These are phyloP conservation scores for Acacia melanoxylon DNA, from an alignment of 306 rosid species.

Conservation along the genomic window DNA sequence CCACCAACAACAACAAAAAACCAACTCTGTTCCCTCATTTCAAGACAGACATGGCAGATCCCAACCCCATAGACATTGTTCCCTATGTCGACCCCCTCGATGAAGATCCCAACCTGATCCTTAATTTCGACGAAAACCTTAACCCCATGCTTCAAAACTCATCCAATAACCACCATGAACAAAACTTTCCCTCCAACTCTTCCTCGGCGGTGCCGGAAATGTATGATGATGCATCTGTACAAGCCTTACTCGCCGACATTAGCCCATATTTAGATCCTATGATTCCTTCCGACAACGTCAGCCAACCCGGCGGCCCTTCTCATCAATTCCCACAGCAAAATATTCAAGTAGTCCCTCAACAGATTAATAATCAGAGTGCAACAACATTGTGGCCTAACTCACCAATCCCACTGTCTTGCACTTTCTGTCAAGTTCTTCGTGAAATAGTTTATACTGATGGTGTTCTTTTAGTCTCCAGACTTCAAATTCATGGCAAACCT, in stretches of 20 bases:
- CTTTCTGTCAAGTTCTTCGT: conserved; percentile 65
- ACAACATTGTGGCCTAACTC: conserved; percentile 35
- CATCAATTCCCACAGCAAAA: not conserved
- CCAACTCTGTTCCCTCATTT: no score
- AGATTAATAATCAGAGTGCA: not conserved
- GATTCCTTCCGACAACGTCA: not conserved
- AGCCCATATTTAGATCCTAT: not conserved
- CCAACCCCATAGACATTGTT: conserved; percentile 24
- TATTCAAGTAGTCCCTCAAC: not conserved
- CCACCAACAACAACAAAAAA: no score
- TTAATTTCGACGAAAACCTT: conserved; percentile 14
- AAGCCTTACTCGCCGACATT: not conserved
- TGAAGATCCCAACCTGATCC: conserved; percentile 12
- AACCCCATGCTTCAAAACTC: conserved; percentile 23
- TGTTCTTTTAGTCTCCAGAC: not conserved
- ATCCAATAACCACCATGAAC: not conserved
- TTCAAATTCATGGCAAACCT: not conserved
- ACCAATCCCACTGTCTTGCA: conserved; percentile 45
- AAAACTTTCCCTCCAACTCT: not conserved
- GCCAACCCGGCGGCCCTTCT: conserved; percentile 36
- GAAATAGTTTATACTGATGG: conserved; percentile 60
- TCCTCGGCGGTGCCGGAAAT: not conserved
- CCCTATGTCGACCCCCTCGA: not conserved
- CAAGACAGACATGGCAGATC: conserved; percentile 42
- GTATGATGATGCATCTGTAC: not conserved